These are phyloP conservation scores for Xylaria sp. DNA, from an alignment of 2,329 filamentous ascomycete genomes.

Conservation along the genomic window DNA sequence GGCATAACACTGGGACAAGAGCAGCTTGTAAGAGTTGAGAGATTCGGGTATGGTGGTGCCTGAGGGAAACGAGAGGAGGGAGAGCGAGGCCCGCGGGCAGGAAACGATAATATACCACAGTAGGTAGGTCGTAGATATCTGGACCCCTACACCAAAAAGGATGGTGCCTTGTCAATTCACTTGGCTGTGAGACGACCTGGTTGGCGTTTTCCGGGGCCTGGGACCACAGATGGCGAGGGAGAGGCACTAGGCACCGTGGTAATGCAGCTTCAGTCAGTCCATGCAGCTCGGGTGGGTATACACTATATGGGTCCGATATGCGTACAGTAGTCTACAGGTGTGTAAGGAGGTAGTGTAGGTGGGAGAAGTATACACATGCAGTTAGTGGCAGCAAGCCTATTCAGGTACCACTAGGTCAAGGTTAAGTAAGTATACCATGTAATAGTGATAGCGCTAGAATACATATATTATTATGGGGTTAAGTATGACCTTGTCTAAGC, in stretches of 20 bases:
- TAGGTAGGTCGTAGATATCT: conserved; percentile 16
- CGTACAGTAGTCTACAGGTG: not conserved
- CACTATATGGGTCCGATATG: conserved; percentile 13
- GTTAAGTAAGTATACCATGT: conserved; percentile 11
- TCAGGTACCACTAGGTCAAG: conserved; percentile 22
- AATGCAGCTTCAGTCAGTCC: conserved; percentile 35
- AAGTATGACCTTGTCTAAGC: conserved; percentile 23
- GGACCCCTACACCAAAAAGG: conserved; percentile 35
- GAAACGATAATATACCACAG: conserved; percentile 38
- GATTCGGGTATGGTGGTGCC: conserved; percentile 1
- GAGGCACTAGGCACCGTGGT: conserved; percentile 28
- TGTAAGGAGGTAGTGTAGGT: not conserved
- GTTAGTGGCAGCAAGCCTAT: conserved; percentile 16
- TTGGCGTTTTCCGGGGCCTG: conserved; percentile 35
- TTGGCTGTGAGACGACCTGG: conserved; percentile 24
- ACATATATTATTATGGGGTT: conserved; percentile 9
- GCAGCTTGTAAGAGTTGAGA: conserved; percentile 8
- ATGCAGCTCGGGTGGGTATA: conserved; percentile 38
- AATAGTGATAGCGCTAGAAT: conserved; percentile 16
- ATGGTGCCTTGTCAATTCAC: conserved; percentile 33
- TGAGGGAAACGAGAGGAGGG: conserved; percentile 18
- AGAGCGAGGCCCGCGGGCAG: conserved; percentile 23
- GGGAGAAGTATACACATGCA: not conserved
- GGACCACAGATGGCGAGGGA: conserved; percentile 34
- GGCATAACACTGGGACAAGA: not conserved